Conservation (phyloP, 2,329 filamentous ascomycete genomes). For the Byssochlamys sp. region DNA sequence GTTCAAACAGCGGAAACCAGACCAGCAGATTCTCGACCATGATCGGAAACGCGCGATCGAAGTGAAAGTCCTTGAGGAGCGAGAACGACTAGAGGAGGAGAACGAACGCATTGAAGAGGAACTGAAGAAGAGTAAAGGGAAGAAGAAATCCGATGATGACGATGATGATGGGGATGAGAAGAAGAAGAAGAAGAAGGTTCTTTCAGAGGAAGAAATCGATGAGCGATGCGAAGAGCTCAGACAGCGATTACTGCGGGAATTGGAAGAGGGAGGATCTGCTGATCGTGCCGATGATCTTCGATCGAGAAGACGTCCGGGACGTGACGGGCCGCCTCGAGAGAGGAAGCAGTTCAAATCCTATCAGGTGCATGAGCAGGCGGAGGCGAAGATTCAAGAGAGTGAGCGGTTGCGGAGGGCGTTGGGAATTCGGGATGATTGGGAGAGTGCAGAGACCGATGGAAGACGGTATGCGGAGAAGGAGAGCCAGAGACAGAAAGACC, state of each 20-base stretch:
- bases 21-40: conserved; percentile 87
- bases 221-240: conserved; percentile 58
- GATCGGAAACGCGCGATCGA: conserved; percentile 85
- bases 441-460: conserved; percentile 54
- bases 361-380: conserved; percentile 90
- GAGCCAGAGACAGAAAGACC: conserved; percentile 11
- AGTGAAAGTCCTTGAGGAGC: conserved; percentile 81
- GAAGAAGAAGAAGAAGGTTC: conserved; percentile 24
- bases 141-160: background rate
- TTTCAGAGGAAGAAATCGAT: conserved; percentile 84
- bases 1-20: conserved; percentile 73
- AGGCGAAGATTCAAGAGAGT: conserved; percentile 92
- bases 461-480: conserved; percentile 5
- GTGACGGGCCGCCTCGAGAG: conserved; percentile 15
- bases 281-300: background rate
- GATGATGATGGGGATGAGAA: conserved; percentile 7
- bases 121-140: conserved; percentile 46
- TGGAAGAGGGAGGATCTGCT: conserved; percentile 35
- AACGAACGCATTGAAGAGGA: conserved; percentile 60
- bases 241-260: conserved; percentile 50
- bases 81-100: conserved; percentile 86
- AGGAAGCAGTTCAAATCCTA: conserved; percentile 65
- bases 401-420: conserved; percentile 77
- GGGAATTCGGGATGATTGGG: conserved; percentile 81
- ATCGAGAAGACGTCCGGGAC: conserved; percentile 4